Evolutionary conservation across 805 yeast genomes (phyloP).

Genomic region (Yarrowia deformans): DNA sequence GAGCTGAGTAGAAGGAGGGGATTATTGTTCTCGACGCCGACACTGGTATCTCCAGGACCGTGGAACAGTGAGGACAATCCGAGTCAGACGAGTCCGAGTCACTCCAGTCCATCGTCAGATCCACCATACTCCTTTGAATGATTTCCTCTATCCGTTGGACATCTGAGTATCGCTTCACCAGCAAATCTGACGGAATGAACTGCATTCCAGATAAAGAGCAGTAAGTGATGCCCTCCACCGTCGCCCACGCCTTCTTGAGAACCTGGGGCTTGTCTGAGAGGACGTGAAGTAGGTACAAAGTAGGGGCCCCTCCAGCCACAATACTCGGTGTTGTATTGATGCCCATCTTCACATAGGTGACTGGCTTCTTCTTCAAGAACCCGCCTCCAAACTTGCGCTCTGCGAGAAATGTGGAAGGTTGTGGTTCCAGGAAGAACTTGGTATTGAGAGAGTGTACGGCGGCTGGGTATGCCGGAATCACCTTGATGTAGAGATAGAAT

Average conservation of each 20-base stretch:
- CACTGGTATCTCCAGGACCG: conserved; percentile 9
- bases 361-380: conserved; percentile 21
- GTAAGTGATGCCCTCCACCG: conserved; percentile 18
- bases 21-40: conserved; percentile 7
- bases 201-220: conserved; percentile 29
- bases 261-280: conserved; percentile 18
- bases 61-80: background rate
- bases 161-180: conserved; percentile 24
- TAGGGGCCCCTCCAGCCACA: conserved; percentile 32
- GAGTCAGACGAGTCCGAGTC: conserved; percentile 25
- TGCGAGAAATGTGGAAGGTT: conserved; percentile 14
- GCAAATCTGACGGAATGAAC: conserved; percentile 10
- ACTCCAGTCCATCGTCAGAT: conserved; percentile 4
- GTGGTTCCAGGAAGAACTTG: conserved; percentile 32
- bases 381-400: conserved; percentile 28
- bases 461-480: conserved; percentile 29
- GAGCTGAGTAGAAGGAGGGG: conserved; percentile 22
- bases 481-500: conserved; percentile 20
- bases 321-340: conserved; percentile 27
- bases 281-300: conserved; percentile 17
- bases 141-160: conserved; percentile 21
- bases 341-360: conserved; percentile 13
- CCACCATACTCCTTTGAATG: conserved; percentile 24
- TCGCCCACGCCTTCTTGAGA: conserved; percentile 21
- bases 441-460: conserved; percentile 30